phyloP scores from a whole-genome alignment of 2,329 filamentous ascomycete species.

The Trichoderma harzianum region DNA sequence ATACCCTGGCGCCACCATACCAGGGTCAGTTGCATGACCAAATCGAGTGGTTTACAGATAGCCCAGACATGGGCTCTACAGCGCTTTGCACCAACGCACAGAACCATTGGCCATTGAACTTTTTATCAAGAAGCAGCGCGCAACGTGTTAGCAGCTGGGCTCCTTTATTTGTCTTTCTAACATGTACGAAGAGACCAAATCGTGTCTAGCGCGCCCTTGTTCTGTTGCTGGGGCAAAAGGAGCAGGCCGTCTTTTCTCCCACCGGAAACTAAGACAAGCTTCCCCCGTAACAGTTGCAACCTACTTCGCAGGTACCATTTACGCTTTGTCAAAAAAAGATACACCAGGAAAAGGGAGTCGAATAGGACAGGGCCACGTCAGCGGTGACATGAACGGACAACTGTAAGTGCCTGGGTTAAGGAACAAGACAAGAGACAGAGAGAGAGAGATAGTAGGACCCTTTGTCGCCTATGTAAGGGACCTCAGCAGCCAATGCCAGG shows the following conservation, averaged over 20 bases:
- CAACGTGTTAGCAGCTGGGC: background rate
- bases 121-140: background rate
- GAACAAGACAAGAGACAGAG: background rate
- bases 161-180: background rate
- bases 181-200: background rate
- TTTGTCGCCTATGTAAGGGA: background rate
- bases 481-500: background rate
- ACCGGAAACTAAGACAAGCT: conserved; percentile 13
- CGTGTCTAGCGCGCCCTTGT: background rate
- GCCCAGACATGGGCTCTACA: background rate
- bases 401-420: background rate
- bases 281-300: background rate
- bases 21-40: conserved; percentile 11
- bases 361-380: conserved; percentile 5
- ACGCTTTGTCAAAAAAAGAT: background rate
- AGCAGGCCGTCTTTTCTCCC: background rate
- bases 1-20: conserved; percentile 2
- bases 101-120: background rate
- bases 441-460: background rate
- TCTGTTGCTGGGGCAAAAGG: conserved; percentile 13
- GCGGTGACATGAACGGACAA: background rate
- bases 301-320: background rate
- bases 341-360: background rate
- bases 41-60: conserved; percentile 5
- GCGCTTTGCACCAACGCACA: background rate